Conservation (phyloP, 2,329 filamentous ascomycete genomes). For the Pyrenochaeta sp. region DNA sequence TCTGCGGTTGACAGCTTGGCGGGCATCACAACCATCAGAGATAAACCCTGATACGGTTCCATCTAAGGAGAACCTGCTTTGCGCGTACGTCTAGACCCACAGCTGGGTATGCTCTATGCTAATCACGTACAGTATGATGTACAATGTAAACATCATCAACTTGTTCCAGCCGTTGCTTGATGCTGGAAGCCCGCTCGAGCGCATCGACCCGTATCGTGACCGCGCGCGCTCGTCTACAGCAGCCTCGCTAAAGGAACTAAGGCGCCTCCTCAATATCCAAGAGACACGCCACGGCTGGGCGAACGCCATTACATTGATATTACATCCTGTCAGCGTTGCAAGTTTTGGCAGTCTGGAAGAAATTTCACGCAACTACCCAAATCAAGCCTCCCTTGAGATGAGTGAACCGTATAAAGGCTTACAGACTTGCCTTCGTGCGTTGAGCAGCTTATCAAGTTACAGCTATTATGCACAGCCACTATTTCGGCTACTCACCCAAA, state of each 20-base stretch:
- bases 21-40: constrained; percentile 20
- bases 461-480: constrained; percentile 41
- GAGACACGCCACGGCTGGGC: constrained; percentile 37
- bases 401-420: constrained; percentile 37
- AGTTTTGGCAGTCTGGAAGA: constrained; percentile 40
- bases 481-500: constrained; percentile 38
- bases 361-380: constrained; percentile 16
- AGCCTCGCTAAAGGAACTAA: constrained; percentile 30
- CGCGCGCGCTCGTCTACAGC: constrained; percentile 25
- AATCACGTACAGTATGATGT: constrained; percentile 32
- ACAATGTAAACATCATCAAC: constrained; percentile 34
- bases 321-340: constrained; percentile 36
- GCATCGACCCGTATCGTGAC: constrained; percentile 20
- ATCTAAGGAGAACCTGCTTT: constrained; percentile 35
- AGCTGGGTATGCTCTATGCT: constrained; percentile 2
- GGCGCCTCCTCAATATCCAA: constrained; percentile 32
- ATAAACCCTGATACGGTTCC: constrained; percentile 29
- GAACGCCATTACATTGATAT: constrained; percentile 31
- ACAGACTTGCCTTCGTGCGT: constrained; percentile 36
- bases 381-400: constrained; percentile 5
- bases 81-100: constrained; percentile 27
- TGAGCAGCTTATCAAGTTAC: constrained; percentile 31
- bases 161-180: constrained; percentile 34
- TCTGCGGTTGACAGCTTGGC: constrained; percentile 33
- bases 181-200: constrained; percentile 13